phyloP scores from a whole-genome alignment of 2,329 filamentous ascomycete genomes.

The Cercospora sojina region DNA sequence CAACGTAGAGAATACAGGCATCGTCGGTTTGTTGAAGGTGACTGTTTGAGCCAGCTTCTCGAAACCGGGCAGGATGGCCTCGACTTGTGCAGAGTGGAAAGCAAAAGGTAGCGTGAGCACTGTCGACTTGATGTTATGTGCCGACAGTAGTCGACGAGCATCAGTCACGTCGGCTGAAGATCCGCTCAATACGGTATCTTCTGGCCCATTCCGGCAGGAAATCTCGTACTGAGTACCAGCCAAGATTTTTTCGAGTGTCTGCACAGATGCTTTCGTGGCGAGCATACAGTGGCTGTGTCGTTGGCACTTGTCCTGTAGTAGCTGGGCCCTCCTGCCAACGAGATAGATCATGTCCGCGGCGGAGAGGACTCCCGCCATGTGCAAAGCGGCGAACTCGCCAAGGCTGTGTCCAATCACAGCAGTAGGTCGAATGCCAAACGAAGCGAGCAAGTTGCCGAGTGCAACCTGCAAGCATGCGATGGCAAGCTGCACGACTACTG shows the following conservation, averaged over 20 bases:
- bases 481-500: neutral
- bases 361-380: constrained; percentile 20
- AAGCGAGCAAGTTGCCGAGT: constrained; percentile 5
- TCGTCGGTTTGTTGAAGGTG: constrained; percentile 21
- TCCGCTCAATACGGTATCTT: constrained; percentile 31
- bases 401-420: constrained; percentile 29
- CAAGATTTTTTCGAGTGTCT: neutral
- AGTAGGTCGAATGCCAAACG: constrained; percentile 1
- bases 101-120: constrained; percentile 32
- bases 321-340: constrained; percentile 37
- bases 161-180: constrained; percentile 17
- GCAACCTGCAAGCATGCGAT: constrained; percentile 15
- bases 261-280: constrained; percentile 18
- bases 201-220: constrained; percentile 32
- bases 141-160: constrained; percentile 14
- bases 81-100: constrained; percentile 39
- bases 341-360: constrained; percentile 34
- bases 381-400: constrained; percentile 19
- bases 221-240: constrained; percentile 7
- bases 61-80: constrained; percentile 32
- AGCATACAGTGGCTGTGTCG: constrained; percentile 31
- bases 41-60: constrained; percentile 22
- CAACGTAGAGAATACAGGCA: constrained; percentile 38
- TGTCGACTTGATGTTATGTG: constrained; percentile 8
- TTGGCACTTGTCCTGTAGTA: constrained; percentile 33